A percentile compares a stretch with the other conserved stretches of the same genome.
These are phyloP conservation scores for Sungouiella thailandica DNA, from an alignment of 805 yeast genomes.

Conservation along the genomic window DNA sequence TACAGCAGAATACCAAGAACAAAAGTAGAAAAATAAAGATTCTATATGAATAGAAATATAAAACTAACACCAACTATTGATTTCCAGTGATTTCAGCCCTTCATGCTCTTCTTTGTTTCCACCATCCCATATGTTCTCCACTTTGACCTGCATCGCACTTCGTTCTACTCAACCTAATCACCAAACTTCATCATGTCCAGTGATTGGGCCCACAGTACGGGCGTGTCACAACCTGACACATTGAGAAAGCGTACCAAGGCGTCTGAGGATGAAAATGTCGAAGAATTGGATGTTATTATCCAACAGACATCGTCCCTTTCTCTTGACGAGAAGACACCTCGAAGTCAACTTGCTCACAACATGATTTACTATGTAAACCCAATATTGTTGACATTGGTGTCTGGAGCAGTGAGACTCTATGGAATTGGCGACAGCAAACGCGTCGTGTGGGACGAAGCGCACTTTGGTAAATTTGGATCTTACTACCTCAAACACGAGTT, in stretches of 20 bases:
- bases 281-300: slow-evolving; percentile 12
- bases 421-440: slow-evolving; percentile 53
- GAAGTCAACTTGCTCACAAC: neutral
- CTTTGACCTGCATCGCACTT: no score
- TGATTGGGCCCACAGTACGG: neutral
- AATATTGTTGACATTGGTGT: slow-evolving; percentile 8
- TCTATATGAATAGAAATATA: no score
- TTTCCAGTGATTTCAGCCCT: no score
- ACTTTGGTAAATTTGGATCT: slow-evolving; percentile 95
- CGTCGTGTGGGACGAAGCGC: slow-evolving; percentile 98
- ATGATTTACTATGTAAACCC: slow-evolving; percentile 4
- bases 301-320: slow-evolving; percentile 13
- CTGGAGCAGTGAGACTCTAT: slow-evolving; percentile 46
- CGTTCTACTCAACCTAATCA: no score
- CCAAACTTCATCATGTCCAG: no score
- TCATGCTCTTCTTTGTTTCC: no score
- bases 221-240: neutral
- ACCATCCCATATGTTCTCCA: no score
- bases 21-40: no score
- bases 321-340: slow-evolving; percentile 5
- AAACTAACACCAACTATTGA: no score
- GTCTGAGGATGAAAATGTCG: slow-evolving; percentile 1
- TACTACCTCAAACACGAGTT: slow-evolving; percentile 83
- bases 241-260: slow-evolving; percentile 2
- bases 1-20: no score